phyloP scores from a whole-genome alignment of 108 stramenopile genomes.

The Cyclotella kingstonii region DNA sequence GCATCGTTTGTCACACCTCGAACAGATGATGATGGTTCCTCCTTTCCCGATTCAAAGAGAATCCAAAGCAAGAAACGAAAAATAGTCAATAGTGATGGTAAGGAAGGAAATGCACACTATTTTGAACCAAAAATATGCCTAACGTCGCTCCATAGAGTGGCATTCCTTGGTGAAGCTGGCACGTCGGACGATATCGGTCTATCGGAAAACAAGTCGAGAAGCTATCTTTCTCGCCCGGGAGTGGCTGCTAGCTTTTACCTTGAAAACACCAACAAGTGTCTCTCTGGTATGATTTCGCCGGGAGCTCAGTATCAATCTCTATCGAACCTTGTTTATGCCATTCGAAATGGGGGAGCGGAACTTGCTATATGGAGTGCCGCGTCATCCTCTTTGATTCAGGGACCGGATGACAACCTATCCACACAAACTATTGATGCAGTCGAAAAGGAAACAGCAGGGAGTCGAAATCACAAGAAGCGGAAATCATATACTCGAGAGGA shows the following conservation, averaged over 20 bases:
- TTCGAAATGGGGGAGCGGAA: constrained; percentile 40
- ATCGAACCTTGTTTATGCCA: constrained; percentile 37
- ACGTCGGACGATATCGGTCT: constrained; percentile 2
- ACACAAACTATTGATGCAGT: not conserved
- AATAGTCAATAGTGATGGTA: constrained; percentile 14
- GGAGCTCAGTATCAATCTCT: constrained; percentile 39
- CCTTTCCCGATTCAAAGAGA: no score
- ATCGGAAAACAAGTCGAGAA: constrained; percentile 38
- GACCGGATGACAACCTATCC: constrained; percentile 20
- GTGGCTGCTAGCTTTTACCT: constrained; percentile 22
- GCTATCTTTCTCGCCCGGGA: constrained; percentile 42
- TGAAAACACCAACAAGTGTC: constrained; percentile 2
- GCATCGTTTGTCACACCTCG: constrained; percentile 30
- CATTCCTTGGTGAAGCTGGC: constrained; percentile 18
- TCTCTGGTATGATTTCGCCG: constrained; percentile 21
- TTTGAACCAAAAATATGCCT: constrained; percentile 34
- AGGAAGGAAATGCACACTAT: not conserved
- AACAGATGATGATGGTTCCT: no score
- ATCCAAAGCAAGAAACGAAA: constrained; percentile 26
- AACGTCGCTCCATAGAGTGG: constrained; percentile 41
- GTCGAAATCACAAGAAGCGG: constrained; percentile 24
- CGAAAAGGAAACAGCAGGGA: constrained; percentile 1
- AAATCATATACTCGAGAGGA: constrained; percentile 6
- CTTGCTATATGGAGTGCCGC: constrained; percentile 43
- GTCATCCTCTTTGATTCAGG: constrained; percentile 36